Evolutionary conservation across 1,284 basidiomycete species (phyloP), one percentile per base, ranked within the genome.

Genomic region (Xanthoconium separans): DNA sequence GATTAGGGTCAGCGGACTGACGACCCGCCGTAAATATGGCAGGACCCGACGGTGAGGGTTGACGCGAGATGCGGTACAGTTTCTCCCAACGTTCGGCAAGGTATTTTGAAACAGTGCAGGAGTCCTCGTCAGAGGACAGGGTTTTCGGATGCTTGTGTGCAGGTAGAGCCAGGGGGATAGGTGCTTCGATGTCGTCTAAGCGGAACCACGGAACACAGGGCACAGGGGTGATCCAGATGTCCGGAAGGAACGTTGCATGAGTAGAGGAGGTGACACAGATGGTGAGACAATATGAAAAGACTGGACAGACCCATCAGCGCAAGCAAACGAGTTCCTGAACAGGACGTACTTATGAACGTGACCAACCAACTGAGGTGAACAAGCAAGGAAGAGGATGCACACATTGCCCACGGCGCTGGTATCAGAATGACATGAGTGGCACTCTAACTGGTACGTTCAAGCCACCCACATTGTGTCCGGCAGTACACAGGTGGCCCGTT

Each of bases 151-250:
- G 47, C 39, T 57, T 57, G 27, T 33, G 47, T 20, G 48, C 20
- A 44, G 59, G 55, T 45, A 41, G 36, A 4, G 34, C 11, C 13
- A 58, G 52, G 13, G 59, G 53, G 34, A 46, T 37, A 1, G 50
- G 55, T 2, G 33, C 37, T 31, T 54, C 44, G 24, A 51, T 24
- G 11, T 55, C 51, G 11, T 55, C 51, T n/a, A 57, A 53, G 22
- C 62, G 61, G 63, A 85, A 87, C 86, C 86, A 87, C n/a, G 76
- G 73, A 24, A 85, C 71, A 11, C 67, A 62, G 57, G 79, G 77
- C 39, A 87, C 65, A 4, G 77, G 75, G 33, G 70, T 70, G 22
- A 54, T 68, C 84, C 84, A 87, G 50, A 88, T 70, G 31, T 71
- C 68, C 6, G 77, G 74, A 56, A 77, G 65, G 20, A 60, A 56